A percentile compares a stretch with the other conserved stretches of the same genome.
phyloP scores from a whole-genome alignment of 805 yeast genomes.

The Komagataella pseudopastoris region DNA sequence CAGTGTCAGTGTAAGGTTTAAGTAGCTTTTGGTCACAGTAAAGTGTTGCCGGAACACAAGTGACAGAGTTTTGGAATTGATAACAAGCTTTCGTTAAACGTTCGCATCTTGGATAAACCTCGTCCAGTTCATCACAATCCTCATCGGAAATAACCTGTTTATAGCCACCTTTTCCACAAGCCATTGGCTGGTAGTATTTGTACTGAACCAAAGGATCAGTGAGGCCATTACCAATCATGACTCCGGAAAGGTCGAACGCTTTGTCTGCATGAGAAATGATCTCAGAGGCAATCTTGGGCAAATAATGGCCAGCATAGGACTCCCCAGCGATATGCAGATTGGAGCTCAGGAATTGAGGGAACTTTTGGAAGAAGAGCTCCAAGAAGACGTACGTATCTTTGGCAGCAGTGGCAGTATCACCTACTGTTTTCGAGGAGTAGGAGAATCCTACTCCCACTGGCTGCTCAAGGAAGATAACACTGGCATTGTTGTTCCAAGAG shows the following conservation, averaged over 20 bases:
- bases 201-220: constrained; percentile 77
- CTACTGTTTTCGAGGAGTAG: constrained; percentile 48
- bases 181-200: constrained; percentile 81
- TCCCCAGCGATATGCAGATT: constrained; percentile 76
- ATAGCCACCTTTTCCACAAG: constrained; percentile 83
- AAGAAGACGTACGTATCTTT: constrained; percentile 78
- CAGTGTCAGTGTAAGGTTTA: constrained; percentile 44
- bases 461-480: constrained; percentile 84
- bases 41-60: constrained; percentile 52
- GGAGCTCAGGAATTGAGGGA: constrained; percentile 51
- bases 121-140: constrained; percentile 53
- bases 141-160: constrained; percentile 59
- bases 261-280: constrained; percentile 40
- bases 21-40: constrained; percentile 50
- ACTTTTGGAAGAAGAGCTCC: constrained; percentile 69
- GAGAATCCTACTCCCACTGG: constrained; percentile 92
- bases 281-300: constrained; percentile 53
- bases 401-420: constrained; percentile 72
- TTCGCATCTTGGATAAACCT: constrained; percentile 51
- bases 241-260: constrained; percentile 56
- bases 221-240: constrained; percentile 86
- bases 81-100: constrained; percentile 55
- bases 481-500: constrained; percentile 88
- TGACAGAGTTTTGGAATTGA: constrained; percentile 36
- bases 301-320: constrained; percentile 76